Conservation (phyloP, 352 stramenopile genomes). For the Phytophthora foliorum region DNA sequence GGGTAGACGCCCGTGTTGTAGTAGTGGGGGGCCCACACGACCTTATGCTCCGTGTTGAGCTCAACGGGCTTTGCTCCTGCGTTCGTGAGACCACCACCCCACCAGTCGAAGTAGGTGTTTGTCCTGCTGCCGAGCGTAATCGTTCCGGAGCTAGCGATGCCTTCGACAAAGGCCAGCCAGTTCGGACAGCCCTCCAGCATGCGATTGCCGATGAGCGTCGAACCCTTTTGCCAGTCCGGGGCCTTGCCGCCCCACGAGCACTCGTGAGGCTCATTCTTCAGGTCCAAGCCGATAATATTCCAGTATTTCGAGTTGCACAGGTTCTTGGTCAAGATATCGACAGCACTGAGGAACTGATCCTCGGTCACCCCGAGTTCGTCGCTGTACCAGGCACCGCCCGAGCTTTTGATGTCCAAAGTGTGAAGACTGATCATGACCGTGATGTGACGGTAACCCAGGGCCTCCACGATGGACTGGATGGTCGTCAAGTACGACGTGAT, state of each 20-base stretch:
- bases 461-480: slow-evolving; percentile 58
- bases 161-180: slow-evolving; percentile 76
- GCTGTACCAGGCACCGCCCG: slow-evolving; percentile 69
- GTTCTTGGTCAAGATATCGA: slow-evolving; percentile 68
- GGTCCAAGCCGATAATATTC: slow-evolving; percentile 71
- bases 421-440: slow-evolving; percentile 76
- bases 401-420: slow-evolving; percentile 53
- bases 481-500: slow-evolving; percentile 67
- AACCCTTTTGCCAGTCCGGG: slow-evolving; percentile 64
- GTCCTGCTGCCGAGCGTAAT: slow-evolving; percentile 42
- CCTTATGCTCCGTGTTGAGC: slow-evolving; percentile 49
- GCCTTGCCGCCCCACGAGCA: slow-evolving; percentile 52
- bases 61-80: slow-evolving; percentile 45
- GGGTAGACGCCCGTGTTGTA: slow-evolving; percentile 76
- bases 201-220: slow-evolving; percentile 61
- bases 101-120: slow-evolving; percentile 69
- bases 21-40: slow-evolving; percentile 77
- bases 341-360: slow-evolving; percentile 56
- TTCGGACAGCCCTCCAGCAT: slow-evolving; percentile 70
- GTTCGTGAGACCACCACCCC: slow-evolving; percentile 56
- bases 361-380: slow-evolving; percentile 53
- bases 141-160: slow-evolving; percentile 48
- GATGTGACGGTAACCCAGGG: slow-evolving; percentile 67
- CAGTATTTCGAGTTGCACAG: slow-evolving; percentile 64
- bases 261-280: slow-evolving; percentile 76